These are phyloP conservation scores for Termitomyces sp. DNA, from an alignment of 768 basidiomycete species.

Conservation along the genomic window DNA sequence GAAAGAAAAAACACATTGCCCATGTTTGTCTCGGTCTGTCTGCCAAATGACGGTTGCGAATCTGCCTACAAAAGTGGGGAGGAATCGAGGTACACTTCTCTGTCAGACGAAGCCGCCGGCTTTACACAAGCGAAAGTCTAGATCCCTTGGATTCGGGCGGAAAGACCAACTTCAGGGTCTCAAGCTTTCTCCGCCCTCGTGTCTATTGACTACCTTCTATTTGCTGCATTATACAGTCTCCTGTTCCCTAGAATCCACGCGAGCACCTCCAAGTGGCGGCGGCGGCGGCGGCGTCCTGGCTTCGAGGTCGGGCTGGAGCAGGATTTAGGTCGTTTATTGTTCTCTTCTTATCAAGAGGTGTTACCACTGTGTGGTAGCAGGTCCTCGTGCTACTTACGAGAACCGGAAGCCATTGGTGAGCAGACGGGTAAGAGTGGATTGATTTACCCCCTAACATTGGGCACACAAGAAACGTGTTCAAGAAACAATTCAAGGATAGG, in stretches of 20 bases:
- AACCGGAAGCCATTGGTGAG: neutral
- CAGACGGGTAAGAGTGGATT: neutral
- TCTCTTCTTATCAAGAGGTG: neutral
- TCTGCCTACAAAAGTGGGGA: neutral
- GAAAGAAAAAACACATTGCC: neutral
- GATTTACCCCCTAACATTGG: too few relatives aligned
- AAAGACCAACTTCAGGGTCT: neutral
- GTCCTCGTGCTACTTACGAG: neutral
- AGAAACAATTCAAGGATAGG: neutral
- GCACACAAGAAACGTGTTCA: too few relatives aligned
- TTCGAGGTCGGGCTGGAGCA: neutral
- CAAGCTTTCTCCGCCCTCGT: neutral
- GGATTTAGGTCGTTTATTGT: neutral
- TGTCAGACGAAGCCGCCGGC: neutral
- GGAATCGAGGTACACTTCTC: neutral
- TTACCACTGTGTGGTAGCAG: too few relatives aligned
- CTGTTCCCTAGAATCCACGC: neutral
- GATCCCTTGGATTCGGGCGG: neutral
- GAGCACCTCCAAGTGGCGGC: slow-evolving; percentile 1
- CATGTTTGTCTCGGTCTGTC: neutral
- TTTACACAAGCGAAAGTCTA: neutral
- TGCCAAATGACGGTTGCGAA: neutral
- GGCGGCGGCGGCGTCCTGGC: slow-evolving; percentile 1
- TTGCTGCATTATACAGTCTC: neutral
- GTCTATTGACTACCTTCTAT: neutral